Conservation (phyloP, 2,329 filamentous ascomycete genomes). For the Exophiala spinifera region DNA sequence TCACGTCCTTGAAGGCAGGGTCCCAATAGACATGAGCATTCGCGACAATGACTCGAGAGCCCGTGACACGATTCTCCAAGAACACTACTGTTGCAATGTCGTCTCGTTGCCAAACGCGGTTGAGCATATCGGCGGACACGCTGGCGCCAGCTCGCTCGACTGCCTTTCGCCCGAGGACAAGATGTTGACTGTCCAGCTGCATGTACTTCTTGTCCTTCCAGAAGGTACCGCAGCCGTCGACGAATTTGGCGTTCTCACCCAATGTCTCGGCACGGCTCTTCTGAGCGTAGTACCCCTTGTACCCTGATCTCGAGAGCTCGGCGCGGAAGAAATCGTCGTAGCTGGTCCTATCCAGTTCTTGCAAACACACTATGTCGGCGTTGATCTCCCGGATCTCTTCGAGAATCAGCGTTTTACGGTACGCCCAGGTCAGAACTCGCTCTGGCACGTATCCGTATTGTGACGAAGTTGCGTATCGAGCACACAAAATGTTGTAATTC, state of each 20-base stretch:
- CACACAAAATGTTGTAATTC: slow-evolving; percentile 94
- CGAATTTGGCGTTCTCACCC: slow-evolving; percentile 80
- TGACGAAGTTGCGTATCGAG: slow-evolving; percentile 80
- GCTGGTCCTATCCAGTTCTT: slow-evolving; percentile 88
- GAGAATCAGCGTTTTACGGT: slow-evolving; percentile 76
- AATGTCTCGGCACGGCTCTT: slow-evolving; percentile 89
- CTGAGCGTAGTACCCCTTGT: slow-evolving; percentile 91
- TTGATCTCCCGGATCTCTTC: slow-evolving; percentile 75
- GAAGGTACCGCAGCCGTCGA: slow-evolving; percentile 95
- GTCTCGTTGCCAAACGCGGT: slow-evolving; percentile 96
- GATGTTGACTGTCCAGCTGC: slow-evolving; percentile 85
- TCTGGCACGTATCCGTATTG: slow-evolving; percentile 90
- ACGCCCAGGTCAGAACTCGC: slow-evolving; percentile 79
- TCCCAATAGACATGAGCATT: slow-evolving; percentile 98
- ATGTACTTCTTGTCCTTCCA: slow-evolving; percentile 95
- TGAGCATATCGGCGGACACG: slow-evolving; percentile 95
- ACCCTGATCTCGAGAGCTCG: slow-evolving; percentile 80
- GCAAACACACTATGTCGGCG: slow-evolving; percentile 86
- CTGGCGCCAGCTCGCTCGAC: slow-evolving; percentile 97
- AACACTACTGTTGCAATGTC: slow-evolving; percentile 92
- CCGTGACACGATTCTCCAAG: slow-evolving; percentile 86
- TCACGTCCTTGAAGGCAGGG: slow-evolving; percentile 84
- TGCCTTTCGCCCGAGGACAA: slow-evolving; percentile 87
- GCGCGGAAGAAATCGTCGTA: slow-evolving; percentile 89
- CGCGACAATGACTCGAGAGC: slow-evolving; percentile 85